A percentile compares a stretch with the other conserved stretches of the same genome.
phyloP scores from a whole-genome alignment of 306 rosid species.

The Fragaria vesca region DNA sequence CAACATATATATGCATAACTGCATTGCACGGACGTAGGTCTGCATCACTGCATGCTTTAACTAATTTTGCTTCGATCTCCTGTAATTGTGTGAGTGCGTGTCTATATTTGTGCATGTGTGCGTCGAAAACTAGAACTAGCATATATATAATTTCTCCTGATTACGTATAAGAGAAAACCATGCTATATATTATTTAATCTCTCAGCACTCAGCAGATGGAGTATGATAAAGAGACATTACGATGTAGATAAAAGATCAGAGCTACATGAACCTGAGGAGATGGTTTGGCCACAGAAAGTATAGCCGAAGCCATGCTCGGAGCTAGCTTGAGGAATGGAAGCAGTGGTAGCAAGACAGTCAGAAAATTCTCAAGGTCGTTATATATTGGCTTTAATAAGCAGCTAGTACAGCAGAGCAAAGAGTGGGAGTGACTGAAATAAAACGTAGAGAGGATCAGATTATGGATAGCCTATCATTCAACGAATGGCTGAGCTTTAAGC shows the following conservation, averaged over 20 bases:
- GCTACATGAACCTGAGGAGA: slow-evolving; percentile 62
- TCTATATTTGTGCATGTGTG: background rate
- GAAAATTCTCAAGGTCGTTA: slow-evolving; percentile 11
- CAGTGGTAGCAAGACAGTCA: slow-evolving; percentile 14
- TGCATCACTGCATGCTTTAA: background rate
- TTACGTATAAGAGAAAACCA: no score
- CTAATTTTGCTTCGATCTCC: background rate
- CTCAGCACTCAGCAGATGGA: background rate
- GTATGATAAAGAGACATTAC: background rate
- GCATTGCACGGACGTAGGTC: background rate
- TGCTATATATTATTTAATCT: background rate
- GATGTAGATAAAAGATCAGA: background rate
- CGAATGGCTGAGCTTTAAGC: slow-evolving; percentile 63
- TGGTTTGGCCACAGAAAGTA: slow-evolving; percentile 88
- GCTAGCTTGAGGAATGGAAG: slow-evolving; percentile 5
- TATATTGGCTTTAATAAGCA: slow-evolving; percentile 13
- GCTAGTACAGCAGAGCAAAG: slow-evolving; percentile 1
- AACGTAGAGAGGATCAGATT: slow-evolving; percentile 65
- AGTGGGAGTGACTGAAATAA: slow-evolving; percentile 47
- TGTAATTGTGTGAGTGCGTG: background rate
- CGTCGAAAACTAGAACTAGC: background rate
- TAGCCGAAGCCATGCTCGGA: slow-evolving; percentile 83
- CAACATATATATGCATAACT: background rate
- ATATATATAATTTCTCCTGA: no score
- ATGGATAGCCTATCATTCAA: slow-evolving; percentile 59